These are phyloP conservation scores for Termitomyces sp. DNA, from an alignment of 768 basidiomycete species.

Conservation along the genomic window DNA sequence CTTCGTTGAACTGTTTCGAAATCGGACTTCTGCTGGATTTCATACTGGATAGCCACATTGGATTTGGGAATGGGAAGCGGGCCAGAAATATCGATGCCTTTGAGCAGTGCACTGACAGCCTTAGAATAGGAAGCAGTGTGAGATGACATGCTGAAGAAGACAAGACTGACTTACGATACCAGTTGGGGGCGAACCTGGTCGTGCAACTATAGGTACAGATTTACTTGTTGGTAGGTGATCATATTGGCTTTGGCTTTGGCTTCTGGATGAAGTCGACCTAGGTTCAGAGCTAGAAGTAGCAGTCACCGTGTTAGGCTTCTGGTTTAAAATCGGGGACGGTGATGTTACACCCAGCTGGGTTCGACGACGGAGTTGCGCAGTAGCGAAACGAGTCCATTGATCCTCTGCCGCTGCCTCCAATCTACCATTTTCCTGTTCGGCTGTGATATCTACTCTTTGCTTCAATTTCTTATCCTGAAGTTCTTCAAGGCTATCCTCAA, in stretches of 20 bases:
- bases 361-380: neutral
- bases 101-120: neutral
- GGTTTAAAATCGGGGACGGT: neutral
- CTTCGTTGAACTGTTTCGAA: neutral
- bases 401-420: neutral
- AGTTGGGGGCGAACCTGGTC: neutral
- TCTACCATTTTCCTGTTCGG: neutral
- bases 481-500: neutral
- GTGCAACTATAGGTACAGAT: no score
- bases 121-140: neutral
- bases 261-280: no score
- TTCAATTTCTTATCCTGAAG: neutral
- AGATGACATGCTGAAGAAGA: neutral
- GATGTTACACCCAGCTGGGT: neutral
- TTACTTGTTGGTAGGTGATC: no score
- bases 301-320: neutral
- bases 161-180: neutral
- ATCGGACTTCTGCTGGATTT: neutral
- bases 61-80: neutral
- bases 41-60: neutral
- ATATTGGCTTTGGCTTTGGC: no score
- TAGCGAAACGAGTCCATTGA: neutral
- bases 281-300: no score
- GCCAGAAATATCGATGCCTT: neutral
- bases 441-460: neutral